Evolutionary conservation across 2,329 filamentous ascomycete species (phyloP), one percentile per base, ranked within the genome.

Genomic region (Botrytis pseudocinerea): DNA sequence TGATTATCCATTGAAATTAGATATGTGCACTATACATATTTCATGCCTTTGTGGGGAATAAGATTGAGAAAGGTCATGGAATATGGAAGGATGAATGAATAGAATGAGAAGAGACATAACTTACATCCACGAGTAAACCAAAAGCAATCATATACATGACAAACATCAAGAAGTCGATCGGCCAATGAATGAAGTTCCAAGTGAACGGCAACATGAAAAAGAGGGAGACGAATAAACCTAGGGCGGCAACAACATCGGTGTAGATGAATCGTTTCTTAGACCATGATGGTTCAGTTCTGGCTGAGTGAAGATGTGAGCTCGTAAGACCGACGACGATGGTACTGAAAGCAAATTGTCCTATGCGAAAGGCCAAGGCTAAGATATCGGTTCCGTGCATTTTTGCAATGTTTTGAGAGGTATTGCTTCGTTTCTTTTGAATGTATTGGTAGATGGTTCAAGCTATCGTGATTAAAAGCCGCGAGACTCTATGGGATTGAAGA

Each of bases 181-280:
- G 91, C 87, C 91, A 95, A 82, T 91, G 87, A 75, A 90, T 86
- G 82, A 94, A 93, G 64, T 85, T 87, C 69, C 84, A 84, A 2
- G 88, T 87, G 79, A 93, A 92, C 2, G 93, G 93, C 59, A 95
- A 85, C 42, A 94, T 85, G 88, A 92, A 93, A 75, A 95, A 81
- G 40, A 95, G 82, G 8, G 88, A 85, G n/a, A 93, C 84, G 59
- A 95, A 81, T 71, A 94, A 89, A 20, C 90, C 89, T 28, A 95
- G 79, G 32, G 86, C 90, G 4, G 93, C 90, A 57, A 64, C 25
- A 32, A 62, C 25, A 61, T 73, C 71, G 9, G 66, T 73, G 22
- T 70, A 74, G 48, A 74, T 74, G 65, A 74, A 74, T 48, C 70
- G 46, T 16, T 51, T 72, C 32, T 70, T 57, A 32, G 46, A 54